Evolutionary conservation across 116 monocot genomes (phyloP), one percentile per base, ranked within the genome.

Genomic region (Iris pallida): DNA sequence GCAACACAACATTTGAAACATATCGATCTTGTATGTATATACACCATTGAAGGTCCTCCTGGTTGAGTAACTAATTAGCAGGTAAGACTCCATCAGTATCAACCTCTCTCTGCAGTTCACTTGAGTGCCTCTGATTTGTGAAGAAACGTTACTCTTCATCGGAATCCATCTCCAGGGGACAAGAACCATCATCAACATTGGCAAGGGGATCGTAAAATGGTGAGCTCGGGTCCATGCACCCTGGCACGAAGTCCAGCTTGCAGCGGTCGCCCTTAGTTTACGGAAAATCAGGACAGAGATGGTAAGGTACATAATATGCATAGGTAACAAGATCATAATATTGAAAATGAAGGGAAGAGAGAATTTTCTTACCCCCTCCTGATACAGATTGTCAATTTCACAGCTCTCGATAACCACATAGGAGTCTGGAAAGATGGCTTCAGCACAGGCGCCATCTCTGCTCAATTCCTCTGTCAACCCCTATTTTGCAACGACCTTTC

Each of bases 141-240:
- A 30, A 30, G 30, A 30, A 30, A 30, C 30, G 30, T 3, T 30
- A 30, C 30, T 30, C 30, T 30, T 30, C 30, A 30, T 30, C 30
- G 30, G 30, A 30, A 30, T 30, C 30, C 4, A 4, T 73, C 0
- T 85, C 93, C 20, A 87, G 0, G 0, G 83, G 83, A 51, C 94
- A 90, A 60, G 94, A 87, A 2, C 90, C 94, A 61, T 94, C 94
- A 57, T 94, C 94, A 20, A 94, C 87, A 67, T 76, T 73, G 42
- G 94, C 94, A 9, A 94, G 55, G 8, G 94, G 94, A 73, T 94
- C 54, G 68, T 69, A 90, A 7, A 81, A 46, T 42, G 78, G 79
- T 5, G 94, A 90, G 60, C 71, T 56, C 10, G 85, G 87, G 75
- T 90, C 94, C 79, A 77, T 90, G 79, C 90, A 94, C 19, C 90